A percentile compares a stretch with the other conserved stretches of the same genome.
These are phyloP conservation scores for Boletus tomentosulus DNA, from an alignment of 768 basidiomycete genomes.

Conservation along the genomic window DNA sequence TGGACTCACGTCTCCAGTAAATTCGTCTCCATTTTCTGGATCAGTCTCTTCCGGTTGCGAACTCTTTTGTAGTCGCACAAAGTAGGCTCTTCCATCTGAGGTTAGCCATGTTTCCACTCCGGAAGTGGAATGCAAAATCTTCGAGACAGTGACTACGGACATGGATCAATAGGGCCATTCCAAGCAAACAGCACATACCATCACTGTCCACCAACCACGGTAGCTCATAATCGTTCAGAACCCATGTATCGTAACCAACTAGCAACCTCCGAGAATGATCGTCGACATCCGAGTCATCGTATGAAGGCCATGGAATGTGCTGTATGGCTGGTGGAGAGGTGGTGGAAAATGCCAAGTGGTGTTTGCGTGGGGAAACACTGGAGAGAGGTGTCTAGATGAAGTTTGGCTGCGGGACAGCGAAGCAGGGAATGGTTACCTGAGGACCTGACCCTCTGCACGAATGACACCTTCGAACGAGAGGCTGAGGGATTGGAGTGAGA, in stretches of 20 bases:
- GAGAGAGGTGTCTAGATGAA: conserved; percentile 2
- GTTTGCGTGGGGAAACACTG: conserved; percentile 72
- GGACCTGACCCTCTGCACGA: conserved; percentile 66
- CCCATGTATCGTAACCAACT: conserved; percentile 66
- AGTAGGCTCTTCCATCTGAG: conserved; percentile 78
- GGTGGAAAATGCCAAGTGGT: conserved; percentile 72
- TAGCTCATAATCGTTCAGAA: conserved; percentile 59
- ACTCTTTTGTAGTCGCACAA: conserved; percentile 59
- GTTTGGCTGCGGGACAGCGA: neutral
- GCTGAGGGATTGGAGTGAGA: conserved; percentile 61
- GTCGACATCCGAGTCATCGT: conserved; percentile 38
- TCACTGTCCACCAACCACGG: conserved; percentile 74
- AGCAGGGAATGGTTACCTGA: conserved; percentile 47
- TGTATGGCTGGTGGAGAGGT: conserved; percentile 71
- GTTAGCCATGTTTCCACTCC: conserved; percentile 81
- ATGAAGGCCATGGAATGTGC: conserved; percentile 77
- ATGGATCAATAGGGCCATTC: neutral
- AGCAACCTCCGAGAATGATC: conserved; percentile 32
- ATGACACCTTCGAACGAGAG: conserved; percentile 81
- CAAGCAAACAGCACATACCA: conserved; percentile 41
- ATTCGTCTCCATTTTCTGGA: conserved; percentile 43
- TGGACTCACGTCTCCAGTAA: conserved; percentile 41
- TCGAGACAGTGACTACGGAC: conserved; percentile 54
- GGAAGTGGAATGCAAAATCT: conserved; percentile 55
- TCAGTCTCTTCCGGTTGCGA: conserved; percentile 2